Evolutionary conservation across 2,329 filamentous ascomycete species (phyloP).

Genomic region (Neopestalotiopsis sp.): DNA sequence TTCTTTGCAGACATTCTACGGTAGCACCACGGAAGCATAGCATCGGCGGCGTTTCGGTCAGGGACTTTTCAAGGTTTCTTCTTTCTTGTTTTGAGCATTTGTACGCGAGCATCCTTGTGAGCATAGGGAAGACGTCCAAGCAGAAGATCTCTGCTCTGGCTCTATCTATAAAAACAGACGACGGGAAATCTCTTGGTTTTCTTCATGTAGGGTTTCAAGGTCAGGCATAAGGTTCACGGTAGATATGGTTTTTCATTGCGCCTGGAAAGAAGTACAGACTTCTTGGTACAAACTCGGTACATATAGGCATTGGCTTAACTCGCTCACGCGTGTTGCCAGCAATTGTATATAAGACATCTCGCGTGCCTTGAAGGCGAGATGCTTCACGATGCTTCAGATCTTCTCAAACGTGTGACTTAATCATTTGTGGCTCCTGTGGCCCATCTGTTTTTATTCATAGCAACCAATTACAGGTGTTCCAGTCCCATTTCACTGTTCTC

Average conservation of each 20-base stretch:
- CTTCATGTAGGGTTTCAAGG: not conserved
- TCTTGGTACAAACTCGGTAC: not conserved
- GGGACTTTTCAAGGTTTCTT: not conserved
- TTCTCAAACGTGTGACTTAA: not conserved
- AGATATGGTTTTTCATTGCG: not conserved
- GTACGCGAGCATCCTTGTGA: not conserved
- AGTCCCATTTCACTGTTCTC: no score
- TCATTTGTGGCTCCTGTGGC: no score
- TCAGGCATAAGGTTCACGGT: not conserved
- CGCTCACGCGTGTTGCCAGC: not conserved
- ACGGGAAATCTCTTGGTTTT: not conserved
- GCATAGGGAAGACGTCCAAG: not conserved
- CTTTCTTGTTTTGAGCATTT: not conserved
- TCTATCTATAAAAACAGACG: not conserved
- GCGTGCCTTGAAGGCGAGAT: not conserved
- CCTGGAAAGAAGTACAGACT: not conserved
- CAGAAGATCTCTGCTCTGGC: not conserved
- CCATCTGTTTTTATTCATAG: no score
- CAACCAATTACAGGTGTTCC: no score
- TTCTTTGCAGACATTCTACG: not conserved
- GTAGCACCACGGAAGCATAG: not conserved
- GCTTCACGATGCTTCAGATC: not conserved
- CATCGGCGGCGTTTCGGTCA: not conserved
- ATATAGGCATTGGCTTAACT: not conserved
- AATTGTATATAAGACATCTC: not conserved